Base-by-base conservation (phyloP, 1,139 yeast species). In the Geotrichum klebahnii region DNA sequence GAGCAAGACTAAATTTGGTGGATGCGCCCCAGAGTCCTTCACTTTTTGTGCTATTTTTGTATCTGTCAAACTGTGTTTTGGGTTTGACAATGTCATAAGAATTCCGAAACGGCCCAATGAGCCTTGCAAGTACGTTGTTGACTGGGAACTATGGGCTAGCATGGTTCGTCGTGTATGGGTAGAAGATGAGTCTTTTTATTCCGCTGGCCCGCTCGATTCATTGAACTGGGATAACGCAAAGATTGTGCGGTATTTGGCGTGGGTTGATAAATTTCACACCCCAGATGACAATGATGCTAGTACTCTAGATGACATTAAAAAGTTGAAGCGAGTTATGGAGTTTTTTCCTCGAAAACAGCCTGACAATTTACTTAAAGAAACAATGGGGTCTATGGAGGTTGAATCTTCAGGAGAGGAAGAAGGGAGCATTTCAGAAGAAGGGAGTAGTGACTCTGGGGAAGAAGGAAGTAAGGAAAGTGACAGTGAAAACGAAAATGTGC, bases 91-190 rank as follows among this genome's bases (percentile, higher is more conserved):
- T 28, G 32, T 36, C 38, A 43, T 29, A 5, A 29, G 57, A 10
- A 53, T 46, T 6, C 55, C 59, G 6, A 39, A 52, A 14, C 44
- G 14, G 35, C 39, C 51, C 2, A 39, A 46, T 3, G 54, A 57
- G 10, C 59, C 59, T 12, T 58, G 60, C 1, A 55, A 57, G 5
- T 59, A 57, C 14, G 55, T 51, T 16, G 56, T 61, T 3, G 65
- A 69, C 53, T 64, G 68, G 70, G 54, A 53, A 10, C 53, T 63
- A 1, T 70, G 74, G 73, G 47, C 55, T 9, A 66, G 62, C 34
- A 43, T 65, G 55, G 47, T 69, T 17, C 58, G 65, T 6, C 62
- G 64, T 33, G 32, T 61, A 2, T 68, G 69, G 70, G 43, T 60
- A 17, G 61, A 59, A 26, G 66, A 63, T 28, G 67, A 65, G 43